Base-by-base conservation (phyloP, 495 filamentous ascomycete genomes). In the Pyrenula aspistea region DNA sequence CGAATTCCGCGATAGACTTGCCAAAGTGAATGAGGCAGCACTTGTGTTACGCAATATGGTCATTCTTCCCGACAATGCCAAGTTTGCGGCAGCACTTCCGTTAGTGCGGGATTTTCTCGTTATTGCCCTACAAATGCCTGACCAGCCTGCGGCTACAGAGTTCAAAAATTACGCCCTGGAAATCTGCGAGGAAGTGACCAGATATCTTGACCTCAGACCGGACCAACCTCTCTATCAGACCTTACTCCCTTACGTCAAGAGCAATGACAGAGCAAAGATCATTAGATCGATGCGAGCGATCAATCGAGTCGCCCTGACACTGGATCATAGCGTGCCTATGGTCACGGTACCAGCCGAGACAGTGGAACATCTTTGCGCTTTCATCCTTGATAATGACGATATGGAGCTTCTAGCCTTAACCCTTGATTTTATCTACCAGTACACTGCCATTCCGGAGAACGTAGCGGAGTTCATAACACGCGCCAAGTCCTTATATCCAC, bases 361-460 rank as follows among this genome's bases (percentile, higher is more conserved):
- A 2, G 68, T 97, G 8, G 76, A 83, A 57, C 82, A 82, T 36
- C 76, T 97, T 59, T 84, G 83, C 60, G 81, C 87, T 60, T 91
- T 88, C 76, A 82, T 90, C 2, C 71, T 97, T 21, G 78, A 96
- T 15, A 89, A 96, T 56, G 59, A 68, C 53, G 94, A 99, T 63
- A 89, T 94, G 58, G 94, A 97, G 57, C 76, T 99, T 3, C 74
- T 91, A 59, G 84, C 84, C 53, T 88, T 89, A 24, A 89, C 86
- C 56, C 77, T 97, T 22, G 94, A 97, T 68, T 95, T 99, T 65
- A 81, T 96, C 59, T 97, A 96, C 63, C 90, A 96, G 65, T 99
- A 88, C 65, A 96, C 91, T 0, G 86, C 91, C 1, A 82, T 86
- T 4, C 80, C 83, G 20, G 79, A 86, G n/a, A 99, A 97, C 64